Base-by-base conservation (phyloP, 495 filamentous ascomycete genomes). In the Cairneyella variabilis region DNA sequence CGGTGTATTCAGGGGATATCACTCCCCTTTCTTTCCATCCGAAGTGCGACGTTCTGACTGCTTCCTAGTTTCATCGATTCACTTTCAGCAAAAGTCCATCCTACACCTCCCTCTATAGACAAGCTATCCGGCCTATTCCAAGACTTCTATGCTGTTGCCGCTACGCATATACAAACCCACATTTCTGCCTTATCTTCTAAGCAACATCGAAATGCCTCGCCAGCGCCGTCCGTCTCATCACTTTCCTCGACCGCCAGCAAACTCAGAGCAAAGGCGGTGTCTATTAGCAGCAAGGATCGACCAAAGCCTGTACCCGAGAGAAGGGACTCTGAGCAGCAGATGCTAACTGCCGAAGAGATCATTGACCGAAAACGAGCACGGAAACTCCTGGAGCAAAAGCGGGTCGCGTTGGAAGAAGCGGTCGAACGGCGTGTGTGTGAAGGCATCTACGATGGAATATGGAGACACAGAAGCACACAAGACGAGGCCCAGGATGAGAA, bases 401-500 rank as follows among this genome's bases (percentile, higher is more conserved):
- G 80, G 34, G 62, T 78, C 6, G 80, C 85, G 34, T 68, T 97
- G 36, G 91, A 99, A 70, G 93, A 99, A 67, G 91, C 92, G 2
- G 85, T 97, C 3, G 93, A 99, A 61, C 82, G 85, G 61, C 79
- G 84, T 58, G 84, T 93, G 9, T 96, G 91, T 65, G 90, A 96
- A 64, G 79, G 79, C 25, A 81, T 97, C 18, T 97, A 97, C 61
- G 79, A 83, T 52, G 83, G 85, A 40, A 83, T 97, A 62, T 99
- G 89, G 82, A 82, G 91, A 36, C 93, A 99, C 65, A 83, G 85
- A 47, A 93, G 77, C 60, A 95, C 92, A 2, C 78, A 97, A 66
- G 93, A 99, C 66, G 93, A 97, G 64, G 91, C 92, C 7, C 78
- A 92, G 58, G 93, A 99, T 66, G 91, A 95, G 61, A 97, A 95